phyloP scores from a whole-genome alignment of 148 eudicot genomes.

The Polygonum aviculare region DNA sequence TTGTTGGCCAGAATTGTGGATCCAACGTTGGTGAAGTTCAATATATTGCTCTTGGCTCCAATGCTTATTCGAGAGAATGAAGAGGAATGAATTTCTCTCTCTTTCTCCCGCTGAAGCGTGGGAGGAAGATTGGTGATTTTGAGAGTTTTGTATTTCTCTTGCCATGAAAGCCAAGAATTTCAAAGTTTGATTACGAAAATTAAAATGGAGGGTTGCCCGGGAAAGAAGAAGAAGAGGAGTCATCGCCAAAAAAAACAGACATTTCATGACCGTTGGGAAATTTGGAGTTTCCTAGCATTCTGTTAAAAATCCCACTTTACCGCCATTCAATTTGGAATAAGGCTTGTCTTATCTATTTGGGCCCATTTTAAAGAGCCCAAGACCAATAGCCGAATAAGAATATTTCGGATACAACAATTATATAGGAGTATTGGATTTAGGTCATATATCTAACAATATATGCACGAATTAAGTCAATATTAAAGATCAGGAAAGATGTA shows the following conservation, averaged over 20 bases:
- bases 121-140: neutral
- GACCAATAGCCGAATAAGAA: no score
- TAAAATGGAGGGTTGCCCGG: neutral
- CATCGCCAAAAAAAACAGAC: neutral
- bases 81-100: neutral
- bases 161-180: neutral
- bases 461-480: no score
- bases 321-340: no score
- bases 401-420: no score
- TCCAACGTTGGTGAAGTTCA: neutral
- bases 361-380: no score
- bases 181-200: neutral
- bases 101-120: neutral
- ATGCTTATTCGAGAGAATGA: neutral
- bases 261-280: neutral
- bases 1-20: neutral
- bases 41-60: no score
- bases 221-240: neutral
- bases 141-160: neutral
- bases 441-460: no score
- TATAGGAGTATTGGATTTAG: no score
- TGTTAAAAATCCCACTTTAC: no score
- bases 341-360: no score
- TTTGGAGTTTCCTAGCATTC: neutral
- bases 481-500: no score